phyloP scores from a whole-genome alignment of 2,329 filamentous ascomycete species.

The Xylariaceae sp. region DNA sequence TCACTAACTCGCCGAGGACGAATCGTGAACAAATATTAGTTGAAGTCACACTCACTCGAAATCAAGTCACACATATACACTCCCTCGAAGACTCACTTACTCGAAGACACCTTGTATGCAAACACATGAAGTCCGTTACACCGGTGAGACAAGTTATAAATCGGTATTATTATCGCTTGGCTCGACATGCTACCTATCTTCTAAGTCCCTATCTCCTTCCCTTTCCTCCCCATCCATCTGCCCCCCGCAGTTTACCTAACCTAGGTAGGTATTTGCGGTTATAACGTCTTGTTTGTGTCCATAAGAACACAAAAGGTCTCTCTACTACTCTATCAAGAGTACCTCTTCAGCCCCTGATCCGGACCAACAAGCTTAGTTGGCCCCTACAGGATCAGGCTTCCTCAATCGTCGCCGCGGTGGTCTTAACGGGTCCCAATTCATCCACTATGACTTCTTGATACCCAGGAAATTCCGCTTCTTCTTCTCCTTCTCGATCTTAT shows the following conservation, averaged over 20 bases:
- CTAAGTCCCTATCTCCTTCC: neutral
- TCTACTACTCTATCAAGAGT: too few relatives aligned
- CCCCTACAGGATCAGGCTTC: too few relatives aligned
- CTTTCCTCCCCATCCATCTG: neutral
- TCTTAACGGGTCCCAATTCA: neutral
- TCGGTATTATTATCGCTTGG: neutral
- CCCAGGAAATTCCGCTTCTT: constrained; percentile 56
- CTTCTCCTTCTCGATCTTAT: constrained; percentile 53
- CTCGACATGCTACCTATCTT: constrained; percentile 1
- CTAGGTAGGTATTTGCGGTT: neutral
- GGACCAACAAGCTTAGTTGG: too few relatives aligned
- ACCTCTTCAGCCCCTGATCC: too few relatives aligned
- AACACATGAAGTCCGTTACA: neutral
- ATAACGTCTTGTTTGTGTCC: too few relatives aligned
- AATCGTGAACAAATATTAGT: too few relatives aligned
- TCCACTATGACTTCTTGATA: constrained; percentile 46
- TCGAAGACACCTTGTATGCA: neutral
- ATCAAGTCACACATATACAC: too few relatives aligned
- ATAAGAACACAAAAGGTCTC: too few relatives aligned
- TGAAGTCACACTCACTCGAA: too few relatives aligned
- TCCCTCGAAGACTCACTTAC: too few relatives aligned
- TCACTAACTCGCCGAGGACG: too few relatives aligned
- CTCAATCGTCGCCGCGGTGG: neutral
- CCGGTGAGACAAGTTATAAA: neutral
- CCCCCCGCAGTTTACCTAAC: neutral